These are phyloP conservation scores for Podospora pseudoanserina DNA, from an alignment of 495 filamentous ascomycete species.

Conservation along the genomic window DNA sequence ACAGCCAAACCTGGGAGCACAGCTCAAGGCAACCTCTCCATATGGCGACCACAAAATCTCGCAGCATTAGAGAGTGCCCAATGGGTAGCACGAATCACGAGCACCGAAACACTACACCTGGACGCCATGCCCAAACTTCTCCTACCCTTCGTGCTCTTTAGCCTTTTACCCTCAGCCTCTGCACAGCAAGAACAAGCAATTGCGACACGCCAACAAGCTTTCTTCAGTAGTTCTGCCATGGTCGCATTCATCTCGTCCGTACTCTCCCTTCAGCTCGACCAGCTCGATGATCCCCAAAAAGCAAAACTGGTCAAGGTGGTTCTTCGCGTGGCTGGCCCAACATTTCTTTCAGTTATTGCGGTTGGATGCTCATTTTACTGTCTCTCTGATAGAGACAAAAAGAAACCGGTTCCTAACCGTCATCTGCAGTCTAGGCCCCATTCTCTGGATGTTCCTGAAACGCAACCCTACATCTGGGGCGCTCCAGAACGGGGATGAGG, in stretches of 20 bases:
- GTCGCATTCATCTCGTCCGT: neutral
- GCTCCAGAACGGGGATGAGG: neutral
- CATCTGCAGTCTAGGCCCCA: neutral
- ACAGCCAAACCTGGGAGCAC: no score
- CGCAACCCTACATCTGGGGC: neutral
- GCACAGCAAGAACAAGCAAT: no score
- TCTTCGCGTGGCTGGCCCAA: neutral
- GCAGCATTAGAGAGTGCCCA: no score
- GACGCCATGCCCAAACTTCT: no score
- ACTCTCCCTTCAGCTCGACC: neutral
- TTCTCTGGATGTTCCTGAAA: neutral
- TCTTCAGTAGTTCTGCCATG: neutral
- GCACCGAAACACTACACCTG: no score
- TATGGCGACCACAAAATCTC: no score
- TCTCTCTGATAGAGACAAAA: neutral
- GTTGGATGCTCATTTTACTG: neutral
- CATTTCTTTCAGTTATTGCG: neutral
- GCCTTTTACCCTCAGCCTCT: no score
- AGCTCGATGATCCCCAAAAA: neutral
- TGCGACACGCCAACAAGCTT: no score
- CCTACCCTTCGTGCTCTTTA: no score
- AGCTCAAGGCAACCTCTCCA: no score
- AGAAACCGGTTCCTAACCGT: neutral
- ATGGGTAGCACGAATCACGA: no score
- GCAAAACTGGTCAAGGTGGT: neutral